These are phyloP conservation scores for Colletotrichum siamense DNA, from an alignment of 2,329 filamentous ascomycete species.

Conservation along the genomic window DNA sequence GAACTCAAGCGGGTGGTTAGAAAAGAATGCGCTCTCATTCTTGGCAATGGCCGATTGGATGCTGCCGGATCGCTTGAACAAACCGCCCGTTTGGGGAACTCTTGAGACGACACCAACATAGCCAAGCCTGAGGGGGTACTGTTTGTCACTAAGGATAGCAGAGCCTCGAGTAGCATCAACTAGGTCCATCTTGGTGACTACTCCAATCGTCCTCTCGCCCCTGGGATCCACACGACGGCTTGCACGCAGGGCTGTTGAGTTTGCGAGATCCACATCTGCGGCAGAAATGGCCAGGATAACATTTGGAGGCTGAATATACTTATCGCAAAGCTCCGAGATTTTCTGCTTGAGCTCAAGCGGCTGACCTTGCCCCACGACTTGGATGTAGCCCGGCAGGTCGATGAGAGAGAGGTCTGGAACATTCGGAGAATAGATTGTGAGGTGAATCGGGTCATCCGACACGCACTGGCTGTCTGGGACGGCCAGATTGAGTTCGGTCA, in stretches of 20 bases:
- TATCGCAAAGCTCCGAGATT: conserved; percentile 95
- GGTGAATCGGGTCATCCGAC: conserved; percentile 93
- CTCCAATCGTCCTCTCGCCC: conserved; percentile 94
- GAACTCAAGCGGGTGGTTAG: conserved; percentile 80
- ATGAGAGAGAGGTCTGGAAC: conserved; percentile 96
- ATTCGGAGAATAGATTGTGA: conserved; percentile 93
- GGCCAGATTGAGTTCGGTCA: conserved; percentile 93
- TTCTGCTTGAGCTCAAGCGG: conserved; percentile 92
- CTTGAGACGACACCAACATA: conserved; percentile 96
- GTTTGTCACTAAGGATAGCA: conserved; percentile 82
- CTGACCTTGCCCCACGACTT: conserved; percentile 90
- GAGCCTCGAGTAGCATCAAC: conserved; percentile 83
- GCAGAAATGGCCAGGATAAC: conserved; percentile 97
- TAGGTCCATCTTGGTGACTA: conserved; percentile 99
- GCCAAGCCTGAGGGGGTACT: conserved; percentile 92
- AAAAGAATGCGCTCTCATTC: conserved; percentile 90
- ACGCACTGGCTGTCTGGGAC: conserved; percentile 92
- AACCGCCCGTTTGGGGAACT: conserved; percentile 70
- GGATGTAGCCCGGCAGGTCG: conserved; percentile 96
- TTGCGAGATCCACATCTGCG: conserved; percentile 95
- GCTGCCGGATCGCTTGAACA: conserved; percentile 85
- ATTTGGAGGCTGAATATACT: conserved; percentile 96
- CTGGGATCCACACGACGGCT: conserved; percentile 91
- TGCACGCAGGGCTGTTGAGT: conserved; percentile 89
- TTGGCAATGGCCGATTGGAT: conserved; percentile 82